Evolutionary conservation across 306 rosid genomes (phyloP), one percentile per base, ranked within the genome.

Genomic region (Senna siamea): DNA sequence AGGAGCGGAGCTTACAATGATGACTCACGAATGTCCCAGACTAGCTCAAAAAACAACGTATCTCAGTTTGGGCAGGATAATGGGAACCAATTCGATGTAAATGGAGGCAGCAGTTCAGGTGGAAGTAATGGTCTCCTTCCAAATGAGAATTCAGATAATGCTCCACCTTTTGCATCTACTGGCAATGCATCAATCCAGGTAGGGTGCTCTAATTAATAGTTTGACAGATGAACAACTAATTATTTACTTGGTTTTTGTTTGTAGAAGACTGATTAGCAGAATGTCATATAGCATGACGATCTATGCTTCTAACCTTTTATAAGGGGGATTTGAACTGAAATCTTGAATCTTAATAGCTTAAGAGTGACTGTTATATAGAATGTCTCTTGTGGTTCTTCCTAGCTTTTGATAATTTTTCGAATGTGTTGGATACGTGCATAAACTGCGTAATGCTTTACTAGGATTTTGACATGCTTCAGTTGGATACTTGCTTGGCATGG

Each of bases 141-240:
- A 48, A 95, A 80, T 85, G 98, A 89, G 74, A 92, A 66, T 78
- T 72, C 96, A 9, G 93, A 90, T 53, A 88, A 79, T 69, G 88
- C 70, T 80, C 73, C 75, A 43, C 82, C 92, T 41, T 90, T 88
- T 81, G 82, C 84, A 66, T 82, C 92, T 55, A 57, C 85, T 38
- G 89, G 90, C 50, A 90, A 85, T 81, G 62, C 86, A 22, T 78
- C 92, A 73, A 56, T 75, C 35, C 97, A 88, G 98, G 99, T 95
- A 30, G 13, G 68, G 34, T 67, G 44, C 55, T 78, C 28, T 44
- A 26, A 7, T 79, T 47, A 18, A 7, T 69, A 34, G 47, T 22
- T 58, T 75, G 34, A 30, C 58, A 6, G 51, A 59, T 15, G 23
- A 38, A 46, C 66, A 35, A 4, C 65, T 53, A 44, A 30, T 46